Evolutionary conservation across 148 eudicot genomes (phyloP).

Genomic region (Camellia sinensis): DNA sequence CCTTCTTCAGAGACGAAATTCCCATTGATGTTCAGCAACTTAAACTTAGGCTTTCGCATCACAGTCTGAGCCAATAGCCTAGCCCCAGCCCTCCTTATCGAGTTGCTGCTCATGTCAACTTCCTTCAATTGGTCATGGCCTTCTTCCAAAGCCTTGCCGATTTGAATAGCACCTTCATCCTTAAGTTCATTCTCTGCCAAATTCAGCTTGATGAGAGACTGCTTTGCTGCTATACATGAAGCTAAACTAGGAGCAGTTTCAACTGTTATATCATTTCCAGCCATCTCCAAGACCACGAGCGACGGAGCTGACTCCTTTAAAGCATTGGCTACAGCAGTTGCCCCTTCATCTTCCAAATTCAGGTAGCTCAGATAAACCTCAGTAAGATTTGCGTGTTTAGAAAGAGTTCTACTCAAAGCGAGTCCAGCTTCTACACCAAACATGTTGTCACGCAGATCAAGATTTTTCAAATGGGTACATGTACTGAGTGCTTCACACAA

Average conservation of each 20-base stretch:
- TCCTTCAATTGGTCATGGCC: conserved; percentile 35
- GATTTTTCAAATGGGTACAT: conserved; percentile 45
- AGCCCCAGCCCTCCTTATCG: conserved; percentile 44
- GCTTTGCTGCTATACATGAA: conserved; percentile 39
- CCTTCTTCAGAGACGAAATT: conserved; percentile 62
- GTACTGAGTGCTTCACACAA: conserved; percentile 48
- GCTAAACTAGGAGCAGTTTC: conserved; percentile 42
- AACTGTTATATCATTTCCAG: conserved; percentile 58
- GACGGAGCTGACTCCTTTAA: conserved; percentile 41
- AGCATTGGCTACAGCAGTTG: conserved; percentile 44
- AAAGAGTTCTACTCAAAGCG: conserved; percentile 42
- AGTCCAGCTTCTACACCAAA: conserved; percentile 57
- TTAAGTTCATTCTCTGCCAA: conserved; percentile 59
- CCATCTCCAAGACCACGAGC: conserved; percentile 58
- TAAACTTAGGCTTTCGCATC: conserved; percentile 40
- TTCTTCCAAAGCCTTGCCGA: conserved; percentile 42
- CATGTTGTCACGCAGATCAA: conserved; percentile 60
- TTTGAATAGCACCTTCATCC: conserved; percentile 53
- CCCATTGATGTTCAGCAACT: conserved; percentile 47
- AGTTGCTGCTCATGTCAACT: conserved; percentile 49
- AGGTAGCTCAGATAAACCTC: conserved; percentile 59
- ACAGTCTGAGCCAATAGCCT: conserved; percentile 41
- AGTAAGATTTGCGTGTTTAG: conserved; percentile 33
- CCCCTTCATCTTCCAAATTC: conserved; percentile 61
- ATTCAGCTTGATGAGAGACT: conserved; percentile 40